Percentiles rank a stretch among this genome's conserved stretches.
phyloP scores from a whole-genome alignment of 768 basidiomycete species.

The Rhodotorula babjevae region DNA sequence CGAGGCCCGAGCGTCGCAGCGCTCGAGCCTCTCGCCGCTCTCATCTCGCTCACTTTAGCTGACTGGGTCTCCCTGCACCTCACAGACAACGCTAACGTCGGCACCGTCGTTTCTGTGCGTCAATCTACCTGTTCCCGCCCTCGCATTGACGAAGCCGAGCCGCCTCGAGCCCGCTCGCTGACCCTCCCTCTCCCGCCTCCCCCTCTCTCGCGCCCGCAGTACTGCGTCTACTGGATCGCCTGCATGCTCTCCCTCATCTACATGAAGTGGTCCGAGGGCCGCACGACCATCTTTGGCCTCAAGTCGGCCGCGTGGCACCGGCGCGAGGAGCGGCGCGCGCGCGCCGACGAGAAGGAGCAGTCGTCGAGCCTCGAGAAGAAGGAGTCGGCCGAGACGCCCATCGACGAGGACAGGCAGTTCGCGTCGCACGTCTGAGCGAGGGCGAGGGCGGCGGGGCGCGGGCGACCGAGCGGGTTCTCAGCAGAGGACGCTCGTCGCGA shows the following conservation, averaged over 20 bases:
- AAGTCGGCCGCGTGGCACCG: constrained; percentile 22
- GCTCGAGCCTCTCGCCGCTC: not conserved
- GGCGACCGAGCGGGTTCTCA: too few relatives aligned
- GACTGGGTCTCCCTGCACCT: not conserved
- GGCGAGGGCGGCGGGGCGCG: too few relatives aligned
- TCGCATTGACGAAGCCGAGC: too few relatives aligned
- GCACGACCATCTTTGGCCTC: constrained; percentile 36
- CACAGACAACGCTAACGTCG: constrained; percentile 51
- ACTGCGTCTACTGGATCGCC: constrained; percentile 87
- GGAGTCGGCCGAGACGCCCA: constrained; percentile 20
- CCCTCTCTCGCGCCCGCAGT: constrained; percentile 44
- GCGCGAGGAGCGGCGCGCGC: constrained; percentile 10
- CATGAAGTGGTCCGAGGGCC: constrained; percentile 51
- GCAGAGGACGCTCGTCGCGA: not conserved
- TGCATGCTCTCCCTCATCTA: constrained; percentile 64
- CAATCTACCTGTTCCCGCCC: too few relatives aligned
- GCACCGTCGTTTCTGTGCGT: constrained; percentile 61
- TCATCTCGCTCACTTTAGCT: constrained; percentile 39
- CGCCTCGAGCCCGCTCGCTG: not conserved
- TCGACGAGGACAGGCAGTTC: constrained; percentile 28
- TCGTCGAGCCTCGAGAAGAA: not conserved
- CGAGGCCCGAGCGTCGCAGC: too few relatives aligned
- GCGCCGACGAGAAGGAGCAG: not conserved
- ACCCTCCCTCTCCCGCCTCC: too few relatives aligned
- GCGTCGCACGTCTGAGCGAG: constrained; percentile 14